A percentile compares a stretch with the other conserved stretches of the same genome.
Conservation (phyloP, 2,329 filamentous ascomycete genomes). For the Diplocarpon rosae region DNA sequence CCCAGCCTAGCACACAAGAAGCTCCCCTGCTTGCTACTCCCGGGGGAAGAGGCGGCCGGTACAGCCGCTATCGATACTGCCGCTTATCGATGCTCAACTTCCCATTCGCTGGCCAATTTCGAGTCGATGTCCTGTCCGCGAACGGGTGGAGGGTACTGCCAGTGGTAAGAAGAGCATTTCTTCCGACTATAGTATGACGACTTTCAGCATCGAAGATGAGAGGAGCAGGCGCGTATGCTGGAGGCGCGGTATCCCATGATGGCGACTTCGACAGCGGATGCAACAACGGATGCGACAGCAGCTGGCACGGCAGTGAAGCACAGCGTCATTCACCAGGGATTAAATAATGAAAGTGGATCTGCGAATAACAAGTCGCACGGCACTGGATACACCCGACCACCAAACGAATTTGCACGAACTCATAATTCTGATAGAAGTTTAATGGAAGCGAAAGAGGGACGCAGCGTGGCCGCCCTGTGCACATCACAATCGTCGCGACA, state of each 20-base stretch:
- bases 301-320: neutral
- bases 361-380: neutral
- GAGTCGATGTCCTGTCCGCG: neutral
- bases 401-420: neutral
- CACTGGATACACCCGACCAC: slow-evolving; percentile 23
- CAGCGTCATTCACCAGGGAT: neutral
- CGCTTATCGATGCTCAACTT: slow-evolving; percentile 1
- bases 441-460: too few species aligned
- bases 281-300: neutral
- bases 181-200: neutral
- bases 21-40: slow-evolving; percentile 3
- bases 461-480: neutral
- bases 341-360: neutral
- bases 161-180: neutral
- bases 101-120: slow-evolving; percentile 4
- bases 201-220: neutral
- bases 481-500: slow-evolving; percentile 3
- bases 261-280: slow-evolving; percentile 3
- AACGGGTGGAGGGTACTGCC: too few species aligned
- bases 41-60: slow-evolving; percentile 5
- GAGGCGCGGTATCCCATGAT: slow-evolving; percentile 4
- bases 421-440: too few species aligned
- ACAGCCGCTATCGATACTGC: neutral
- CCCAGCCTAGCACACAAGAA: too few species aligned
- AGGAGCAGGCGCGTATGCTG: neutral